These are phyloP conservation scores for Boletus subluridellus DNA, from an alignment of 1,284 basidiomycete species.

Conservation along the genomic window DNA sequence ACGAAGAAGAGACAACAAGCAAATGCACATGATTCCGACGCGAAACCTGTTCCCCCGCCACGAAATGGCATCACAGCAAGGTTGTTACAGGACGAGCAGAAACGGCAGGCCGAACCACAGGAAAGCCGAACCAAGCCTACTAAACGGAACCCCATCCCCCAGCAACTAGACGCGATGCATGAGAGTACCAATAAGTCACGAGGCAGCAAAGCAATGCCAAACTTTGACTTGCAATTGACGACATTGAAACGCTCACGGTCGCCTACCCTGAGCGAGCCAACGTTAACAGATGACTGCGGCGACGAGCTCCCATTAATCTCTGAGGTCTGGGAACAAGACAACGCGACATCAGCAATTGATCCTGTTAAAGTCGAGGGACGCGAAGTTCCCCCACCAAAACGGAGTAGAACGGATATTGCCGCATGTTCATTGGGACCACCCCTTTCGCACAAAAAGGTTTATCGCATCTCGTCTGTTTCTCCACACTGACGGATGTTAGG, in stretches of 20 bases:
- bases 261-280: conserved; percentile 14
- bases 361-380: conserved; percentile 16
- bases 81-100: not conserved
- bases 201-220: conserved; percentile 38
- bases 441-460: conserved; percentile 21
- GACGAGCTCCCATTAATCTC: conserved; percentile 49
- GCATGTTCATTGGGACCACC: not conserved
- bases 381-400: conserved; percentile 20
- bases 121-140: conserved; percentile 12
- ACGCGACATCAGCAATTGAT: conserved; percentile 26
- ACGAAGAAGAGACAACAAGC: conserved; percentile 37
- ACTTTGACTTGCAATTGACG: conserved; percentile 54
- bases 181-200: conserved; percentile 38
- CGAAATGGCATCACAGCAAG: conserved; percentile 5
- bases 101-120: not conserved
- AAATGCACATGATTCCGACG: conserved; percentile 16
- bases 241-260: conserved; percentile 40
- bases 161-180: conserved; percentile 46
- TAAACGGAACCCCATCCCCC: conserved; percentile 34
- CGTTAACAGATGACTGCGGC: conserved; percentile 34
- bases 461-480: not conserved
- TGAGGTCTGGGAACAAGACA: conserved; percentile 33
- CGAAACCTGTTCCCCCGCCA: conserved; percentile 5
- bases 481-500: conserved; percentile 14
- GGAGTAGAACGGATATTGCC: conserved; percentile 5